Evolutionary conservation across 345 rosid genomes (phyloP).

Genomic region (Turnera subulata): DNA sequence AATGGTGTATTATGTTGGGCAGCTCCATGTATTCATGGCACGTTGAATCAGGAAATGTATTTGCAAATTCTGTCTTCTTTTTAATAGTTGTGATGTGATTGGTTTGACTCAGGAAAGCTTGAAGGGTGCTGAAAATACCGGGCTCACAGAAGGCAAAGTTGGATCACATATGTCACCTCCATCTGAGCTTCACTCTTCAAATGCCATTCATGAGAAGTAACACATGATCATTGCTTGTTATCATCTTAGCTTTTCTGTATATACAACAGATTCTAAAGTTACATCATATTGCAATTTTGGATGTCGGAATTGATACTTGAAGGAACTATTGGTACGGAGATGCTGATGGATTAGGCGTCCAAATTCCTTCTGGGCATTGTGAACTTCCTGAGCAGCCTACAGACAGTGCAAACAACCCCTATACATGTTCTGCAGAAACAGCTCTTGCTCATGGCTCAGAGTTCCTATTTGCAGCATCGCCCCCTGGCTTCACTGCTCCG

Average conservation of each 20-base stretch:
- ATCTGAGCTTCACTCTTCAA: background rate
- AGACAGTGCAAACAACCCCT: background rate
- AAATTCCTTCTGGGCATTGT: constrained; percentile 1
- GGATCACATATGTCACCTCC: background rate
- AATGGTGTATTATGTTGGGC: too few species aligned
- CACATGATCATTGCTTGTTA: background rate
- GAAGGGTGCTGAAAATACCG: constrained; percentile 4
- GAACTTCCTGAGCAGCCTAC: background rate
- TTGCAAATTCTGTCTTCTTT: background rate
- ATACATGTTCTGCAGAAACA: background rate
- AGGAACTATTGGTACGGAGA: background rate
- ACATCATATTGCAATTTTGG: too few species aligned
- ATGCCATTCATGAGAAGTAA: background rate
- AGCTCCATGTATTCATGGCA: too few species aligned
- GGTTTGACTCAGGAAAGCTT: constrained; percentile 6
- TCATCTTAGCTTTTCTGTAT: too few species aligned
- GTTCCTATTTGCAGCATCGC: background rate
- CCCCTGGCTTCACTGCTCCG: constrained; percentile 9
- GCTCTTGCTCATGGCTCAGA: background rate
- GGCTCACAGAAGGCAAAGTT: background rate
- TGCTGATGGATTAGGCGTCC: constrained; percentile 4
- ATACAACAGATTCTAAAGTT: too few species aligned
- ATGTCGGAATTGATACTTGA: constrained; percentile 3
- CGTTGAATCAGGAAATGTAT: background rate
- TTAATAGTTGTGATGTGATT: background rate